phyloP scores from a whole-genome alignment of 176 grass and related monocot species.

The Hyparrhenia diplandra region DNA sequence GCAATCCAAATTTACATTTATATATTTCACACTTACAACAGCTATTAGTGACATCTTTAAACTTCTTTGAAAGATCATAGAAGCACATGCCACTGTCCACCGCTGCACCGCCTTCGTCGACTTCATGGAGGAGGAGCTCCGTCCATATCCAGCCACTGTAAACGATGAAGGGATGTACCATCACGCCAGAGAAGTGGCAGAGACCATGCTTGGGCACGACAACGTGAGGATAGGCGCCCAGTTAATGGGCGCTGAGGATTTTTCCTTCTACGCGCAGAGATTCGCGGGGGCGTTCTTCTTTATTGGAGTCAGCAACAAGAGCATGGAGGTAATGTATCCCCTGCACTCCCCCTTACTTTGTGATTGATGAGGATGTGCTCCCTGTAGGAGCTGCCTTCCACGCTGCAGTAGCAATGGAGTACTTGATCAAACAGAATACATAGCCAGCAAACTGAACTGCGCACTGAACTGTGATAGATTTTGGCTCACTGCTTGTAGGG shows the following conservation, averaged over 20 bases:
- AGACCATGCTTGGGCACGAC: constrained; percentile 41
- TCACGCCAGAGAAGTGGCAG: constrained; percentile 44
- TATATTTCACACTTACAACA: background rate
- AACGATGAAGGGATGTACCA: constrained; percentile 56
- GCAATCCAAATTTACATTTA: background rate
- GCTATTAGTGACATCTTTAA: background rate
- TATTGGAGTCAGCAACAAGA: constrained; percentile 46
- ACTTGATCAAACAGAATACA: constrained; percentile 25
- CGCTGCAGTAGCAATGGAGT: constrained; percentile 54
- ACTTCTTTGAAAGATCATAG: constrained; percentile 35
- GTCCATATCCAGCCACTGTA: constrained; percentile 45
- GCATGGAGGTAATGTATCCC: background rate
- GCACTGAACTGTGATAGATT: background rate
- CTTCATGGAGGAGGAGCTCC: constrained; percentile 43
- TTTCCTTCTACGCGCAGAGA: constrained; percentile 48
- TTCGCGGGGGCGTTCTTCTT: constrained; percentile 46
- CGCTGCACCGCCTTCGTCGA: constrained; percentile 44
- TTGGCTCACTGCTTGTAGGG: too few relatives aligned
- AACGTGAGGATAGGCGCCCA: constrained; percentile 15
- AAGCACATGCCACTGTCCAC: constrained; percentile 39
- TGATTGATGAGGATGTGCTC: constrained; percentile 51
- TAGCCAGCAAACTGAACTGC: background rate
- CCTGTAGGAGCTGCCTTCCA: constrained; percentile 57
- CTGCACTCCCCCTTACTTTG: constrained; percentile 64
- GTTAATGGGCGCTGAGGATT: constrained; percentile 48